Base-by-base conservation (phyloP, 2,329 filamentous ascomycete species). In the Fusarium nygamai region DNA sequence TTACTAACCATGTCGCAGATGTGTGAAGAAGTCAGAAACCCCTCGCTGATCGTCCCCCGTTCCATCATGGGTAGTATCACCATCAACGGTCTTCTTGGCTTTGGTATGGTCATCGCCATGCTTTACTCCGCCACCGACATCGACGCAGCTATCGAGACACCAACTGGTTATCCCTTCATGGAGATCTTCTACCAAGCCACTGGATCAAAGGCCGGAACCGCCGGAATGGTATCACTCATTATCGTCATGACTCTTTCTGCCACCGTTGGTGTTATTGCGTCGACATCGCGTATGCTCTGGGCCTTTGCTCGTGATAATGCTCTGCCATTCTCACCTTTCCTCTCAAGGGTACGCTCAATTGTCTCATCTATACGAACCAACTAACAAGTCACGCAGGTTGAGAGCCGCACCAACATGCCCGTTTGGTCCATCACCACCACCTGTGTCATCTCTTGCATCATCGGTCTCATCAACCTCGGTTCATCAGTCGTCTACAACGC, bases 61-160 rank as follows among this genome's bases (percentile, higher is more conserved):
- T 78, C 76, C 1, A 78, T 78, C 11, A 78, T 78, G 74, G 69
- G 67, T 0, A 78, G 76, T 27, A 62, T 78, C 12, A 24, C 41
- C 2, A 72, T 78, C 39, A 78, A 78, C 16, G 76, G 76, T 1
- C 43, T 54, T 11, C 44, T 78, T 19, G 76, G 76, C 31, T 61
- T 78, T 5, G 76, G 69, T 0, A 78, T 78, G 72, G 57, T 78
- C 8, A 78, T 78, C 6, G 76, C 76, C 11, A 75, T 78, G 76
- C 76, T 78, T 2, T 78, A 75, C 33, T 64, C 74, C 17, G 72
- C 74, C 0, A 78, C 76, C 16, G 67, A 78, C 16, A 72, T 78
- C 6, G 74, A 78, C 7, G 62, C 48, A 7, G 76, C 76, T 12
- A 78, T 77, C 1, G 63, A 69, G 16, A 61, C 73, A 3, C 65